Base-by-base conservation (phyloP, 2,329 filamentous ascomycete species). In the Ilyonectria robusta region DNA sequence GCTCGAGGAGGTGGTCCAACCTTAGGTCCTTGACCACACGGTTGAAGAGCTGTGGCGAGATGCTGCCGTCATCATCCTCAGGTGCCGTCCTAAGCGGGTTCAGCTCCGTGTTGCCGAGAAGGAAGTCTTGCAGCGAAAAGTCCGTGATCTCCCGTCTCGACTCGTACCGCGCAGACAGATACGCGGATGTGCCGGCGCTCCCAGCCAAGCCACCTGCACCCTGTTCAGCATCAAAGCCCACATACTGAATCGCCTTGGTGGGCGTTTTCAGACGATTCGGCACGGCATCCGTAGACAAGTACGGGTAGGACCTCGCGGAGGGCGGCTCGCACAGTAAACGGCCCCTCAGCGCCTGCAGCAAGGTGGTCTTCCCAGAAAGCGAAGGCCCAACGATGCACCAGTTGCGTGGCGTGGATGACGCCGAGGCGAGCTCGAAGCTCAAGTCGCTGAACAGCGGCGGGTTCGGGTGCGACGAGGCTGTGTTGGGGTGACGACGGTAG, bases 101-200 rank as follows among this genome's bases (percentile, higher is more conserved):
- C 66, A 98, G 84, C 67, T 95, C 89, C 3, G 92, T 97, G 75
- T 96, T 92, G 0, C 94, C 94, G 15, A 90, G 87, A 19, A 99
- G 81, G 77, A 94, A 98, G 80, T 97, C 91, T 58, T 87, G 82
- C 2, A 98, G 86, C 0, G 92, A 93, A 81, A 95, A 97, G 79
- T 98, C 96, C 1, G 93, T 97, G 60, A 90, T 91, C 81, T 98
- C 95, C 35, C 94, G 87, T 42, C 92, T 85, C 66, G 93, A 95
- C 84, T 99, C 96, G 79, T 98, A 99, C 44, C 96, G 87, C 17
- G 94, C 94, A 66, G 93, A 94, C 19, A 98, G 83, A 78, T 98
- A 98, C 5, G 94, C 91, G 21, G 93, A 92, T n/a, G 89, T 85
- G 0, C 87, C 86, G 6, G 85, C 85, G n/a, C 83, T 83, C 2